phyloP scores from a whole-genome alignment of 306 rosid genomes.

The Inga oerstediana region DNA sequence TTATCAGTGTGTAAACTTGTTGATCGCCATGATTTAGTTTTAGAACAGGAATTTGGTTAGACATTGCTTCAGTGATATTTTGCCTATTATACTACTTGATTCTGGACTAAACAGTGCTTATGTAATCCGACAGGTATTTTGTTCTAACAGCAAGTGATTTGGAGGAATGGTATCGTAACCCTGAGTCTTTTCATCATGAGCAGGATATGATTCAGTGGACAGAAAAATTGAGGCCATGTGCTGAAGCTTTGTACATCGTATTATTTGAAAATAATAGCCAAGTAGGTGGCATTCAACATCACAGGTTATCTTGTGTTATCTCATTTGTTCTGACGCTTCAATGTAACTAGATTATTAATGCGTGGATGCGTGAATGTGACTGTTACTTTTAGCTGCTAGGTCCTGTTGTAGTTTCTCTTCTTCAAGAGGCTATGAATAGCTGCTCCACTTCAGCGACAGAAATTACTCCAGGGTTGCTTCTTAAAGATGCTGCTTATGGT shows the following conservation, averaged over 20 bases:
- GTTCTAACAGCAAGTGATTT: constrained; percentile 82
- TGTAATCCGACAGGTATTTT: constrained; percentile 73
- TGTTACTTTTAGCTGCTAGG: constrained; percentile 72
- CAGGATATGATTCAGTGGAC: constrained; percentile 99
- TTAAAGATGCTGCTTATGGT: constrained; percentile 97
- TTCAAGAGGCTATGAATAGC: constrained; percentile 85
- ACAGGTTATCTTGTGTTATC: constrained; percentile 30
- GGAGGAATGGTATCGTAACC: constrained; percentile 90
- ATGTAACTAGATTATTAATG: constrained; percentile 23
- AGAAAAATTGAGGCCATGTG: constrained; percentile 95
- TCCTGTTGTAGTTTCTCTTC: constrained; percentile 94
- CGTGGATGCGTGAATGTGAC: constrained; percentile 35
- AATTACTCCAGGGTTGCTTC: constrained; percentile 85
- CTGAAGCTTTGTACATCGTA: constrained; percentile 92
- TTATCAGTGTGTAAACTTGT: constrained; percentile 2
- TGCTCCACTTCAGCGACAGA: constrained; percentile 82
- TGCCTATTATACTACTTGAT: constrained; percentile 21
- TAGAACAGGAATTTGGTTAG: constrained; percentile 4
- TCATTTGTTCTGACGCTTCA: constrained; percentile 24
- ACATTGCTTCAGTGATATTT: neutral
- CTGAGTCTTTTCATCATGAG: constrained; percentile 94
- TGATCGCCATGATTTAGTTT: constrained; percentile 19
- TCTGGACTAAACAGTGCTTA: constrained; percentile 26
- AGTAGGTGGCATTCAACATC: constrained; percentile 56
- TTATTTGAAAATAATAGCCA: constrained; percentile 91